Evolutionary conservation across 192 early-diverging fungal species (phyloP).

Genomic region (Jimgerdemannia flammicorona): DNA sequence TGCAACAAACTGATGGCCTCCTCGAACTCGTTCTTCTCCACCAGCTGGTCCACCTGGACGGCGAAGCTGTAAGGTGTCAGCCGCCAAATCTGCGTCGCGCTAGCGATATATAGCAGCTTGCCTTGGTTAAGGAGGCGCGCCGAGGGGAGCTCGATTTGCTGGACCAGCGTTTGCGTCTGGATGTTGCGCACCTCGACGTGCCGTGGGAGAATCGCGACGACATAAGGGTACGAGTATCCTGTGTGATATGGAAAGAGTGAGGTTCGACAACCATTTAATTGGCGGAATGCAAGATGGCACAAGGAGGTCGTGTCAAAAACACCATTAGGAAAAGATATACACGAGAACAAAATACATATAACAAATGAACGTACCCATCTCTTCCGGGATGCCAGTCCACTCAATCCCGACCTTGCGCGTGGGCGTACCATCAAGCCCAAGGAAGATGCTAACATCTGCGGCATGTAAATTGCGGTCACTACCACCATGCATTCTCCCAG

Average conservation of each 20-base stretch:
- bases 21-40: constrained; percentile 64
- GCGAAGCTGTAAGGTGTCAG: constrained; percentile 59
- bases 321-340: neutral
- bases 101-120: constrained; percentile 71
- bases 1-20: constrained; percentile 74
- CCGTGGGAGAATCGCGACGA: constrained; percentile 60
- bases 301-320: neutral
- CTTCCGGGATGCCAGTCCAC: constrained; percentile 57
- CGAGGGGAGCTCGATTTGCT: constrained; percentile 68
- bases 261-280: neutral
- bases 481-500: neutral
- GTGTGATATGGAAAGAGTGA: neutral
- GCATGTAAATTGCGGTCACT: neutral
- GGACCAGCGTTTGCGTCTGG: constrained; percentile 77
- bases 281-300: neutral
- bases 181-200: constrained; percentile 87
- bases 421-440: constrained; percentile 50
- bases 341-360: neutral
- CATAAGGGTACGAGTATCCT: constrained; percentile 68
- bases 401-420: constrained; percentile 58
- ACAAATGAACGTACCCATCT: constrained; percentile 39
- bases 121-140: constrained; percentile 65
- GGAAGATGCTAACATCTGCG: constrained; percentile 54
- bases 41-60: constrained; percentile 65
- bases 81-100: constrained; percentile 65